Base-by-base conservation (phyloP, 148 eudicot genomes). In the Fagopyrum esculentum region DNA sequence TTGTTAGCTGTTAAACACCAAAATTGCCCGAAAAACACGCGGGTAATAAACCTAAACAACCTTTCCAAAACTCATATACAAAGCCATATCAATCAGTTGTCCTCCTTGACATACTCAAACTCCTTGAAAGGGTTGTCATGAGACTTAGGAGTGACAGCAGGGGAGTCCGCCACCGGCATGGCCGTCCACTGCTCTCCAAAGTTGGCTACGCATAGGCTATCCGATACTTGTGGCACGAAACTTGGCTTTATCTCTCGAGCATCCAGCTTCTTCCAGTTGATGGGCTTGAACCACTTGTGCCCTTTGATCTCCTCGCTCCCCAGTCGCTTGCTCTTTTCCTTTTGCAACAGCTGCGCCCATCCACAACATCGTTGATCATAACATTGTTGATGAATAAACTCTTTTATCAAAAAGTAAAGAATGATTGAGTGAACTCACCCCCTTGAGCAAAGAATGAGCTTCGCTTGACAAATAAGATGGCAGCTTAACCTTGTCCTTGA, bases 401-500 rank as follows among this genome's bases (percentile, higher is more conserved):
- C 40, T 35, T 35, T 35, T 1, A 2, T 35, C 40, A 35, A 35
- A 35, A 35, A 35, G 40, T 35, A 35, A 35, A 35, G 40, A 35
- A 35, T 35, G 40, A 2, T 35, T 35, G 40, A 35, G 40, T 60
- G 29, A 45, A 29, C 47, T 73, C 86, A 92, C 98, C 92, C 88
- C 96, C 86, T 91, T 93, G 71, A 91, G 78, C 77, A 93, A 75
- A 48, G 97, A 85, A 82, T 91, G 97, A 10, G 94, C 94, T 73
- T 93, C 97, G 74, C 98, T 91, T 26, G 94, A 43, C 82, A 93
- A 81, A 85, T 79, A 93, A 61, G 82, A 70, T 12, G 98, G 98
- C 74, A 93, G 80, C 86, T 89, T 93, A 69, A 91, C 75, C 85
- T 93, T 93, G 55, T 91, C 96, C 82, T 93, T 93, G 30, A 89